These are phyloP conservation scores for Seminavis robusta DNA, from an alignment of 108 stramenopile genomes.

Conservation along the genomic window DNA sequence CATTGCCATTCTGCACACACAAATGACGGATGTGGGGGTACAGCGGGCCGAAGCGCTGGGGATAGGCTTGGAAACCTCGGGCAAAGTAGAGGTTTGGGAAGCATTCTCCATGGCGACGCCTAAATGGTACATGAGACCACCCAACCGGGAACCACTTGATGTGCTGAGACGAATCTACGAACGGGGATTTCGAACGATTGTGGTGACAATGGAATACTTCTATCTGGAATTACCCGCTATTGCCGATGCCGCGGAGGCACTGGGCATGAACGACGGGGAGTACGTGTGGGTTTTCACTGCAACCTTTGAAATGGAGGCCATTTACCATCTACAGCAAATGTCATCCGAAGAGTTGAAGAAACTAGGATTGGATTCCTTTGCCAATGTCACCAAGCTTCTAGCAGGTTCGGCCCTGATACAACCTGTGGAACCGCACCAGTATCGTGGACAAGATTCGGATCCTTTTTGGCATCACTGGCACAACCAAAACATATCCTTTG, in stretches of 20 bases:
- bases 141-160: too few relatives aligned
- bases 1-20: background rate
- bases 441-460: too few relatives aligned
- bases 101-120: too few relatives aligned
- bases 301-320: background rate
- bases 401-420: too few relatives aligned
- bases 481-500: background rate
- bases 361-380: too few relatives aligned
- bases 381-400: background rate
- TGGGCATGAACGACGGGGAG: slow-evolving; percentile 12
- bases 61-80: background rate
- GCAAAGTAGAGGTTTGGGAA: background rate
- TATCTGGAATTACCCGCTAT: background rate
- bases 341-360: too few relatives aligned
- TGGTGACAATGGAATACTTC: background rate
- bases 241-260: slow-evolving; percentile 8
- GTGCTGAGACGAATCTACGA: background rate
- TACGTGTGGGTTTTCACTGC: background rate
- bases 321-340: background rate
- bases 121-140: too few relatives aligned
- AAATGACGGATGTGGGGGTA: slow-evolving; percentile 1
- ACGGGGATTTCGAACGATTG: slow-evolving; percentile 8
- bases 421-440: too few relatives aligned
- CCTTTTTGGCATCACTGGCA: background rate
- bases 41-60: slow-evolving; percentile 7